Conservation (phyloP, 768 basidiomycete species). For the Cyathus striatus region DNA sequence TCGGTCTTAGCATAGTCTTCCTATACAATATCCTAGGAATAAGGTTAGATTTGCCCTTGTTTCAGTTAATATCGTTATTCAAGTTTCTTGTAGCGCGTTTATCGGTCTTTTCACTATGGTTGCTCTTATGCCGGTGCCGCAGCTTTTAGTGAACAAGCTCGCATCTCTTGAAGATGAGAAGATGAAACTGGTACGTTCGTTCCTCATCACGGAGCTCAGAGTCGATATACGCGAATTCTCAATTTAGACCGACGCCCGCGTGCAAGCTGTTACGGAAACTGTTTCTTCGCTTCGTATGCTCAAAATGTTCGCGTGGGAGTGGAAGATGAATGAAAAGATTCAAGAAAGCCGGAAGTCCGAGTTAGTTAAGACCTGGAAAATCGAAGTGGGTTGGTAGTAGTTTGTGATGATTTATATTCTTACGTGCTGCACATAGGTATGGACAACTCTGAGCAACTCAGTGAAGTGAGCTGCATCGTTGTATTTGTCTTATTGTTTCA, state of each 20-base stretch:
- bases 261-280: conserved; percentile 53
- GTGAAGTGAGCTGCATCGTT: background rate
- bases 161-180: conserved; percentile 45
- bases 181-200: conserved; percentile 50
- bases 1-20: conserved; percentile 27
- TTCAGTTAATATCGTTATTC: background rate
- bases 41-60: conserved; percentile 22
- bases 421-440: conserved; percentile 27
- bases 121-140: conserved; percentile 55
- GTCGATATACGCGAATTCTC: background rate
- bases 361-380: conserved; percentile 49
- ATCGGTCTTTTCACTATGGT: conserved; percentile 52
- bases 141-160: conserved; percentile 47
- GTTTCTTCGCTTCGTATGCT: conserved; percentile 62
- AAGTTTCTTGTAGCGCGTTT: conserved; percentile 32
- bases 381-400: conserved; percentile 15
- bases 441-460: background rate
- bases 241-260: conserved; percentile 1
- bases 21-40: conserved; percentile 35
- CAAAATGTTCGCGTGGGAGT: conserved; percentile 72
- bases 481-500: background rate
- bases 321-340: conserved; percentile 48
- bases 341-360: conserved; percentile 60
- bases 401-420: conserved; percentile 13
- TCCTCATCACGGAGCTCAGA: no score